A percentile compares a stretch with the other conserved stretches of the same genome.
These are phyloP conservation scores for Cantharellus anzutake DNA, from an alignment of 768 basidiomycete species.

Conservation along the genomic window DNA sequence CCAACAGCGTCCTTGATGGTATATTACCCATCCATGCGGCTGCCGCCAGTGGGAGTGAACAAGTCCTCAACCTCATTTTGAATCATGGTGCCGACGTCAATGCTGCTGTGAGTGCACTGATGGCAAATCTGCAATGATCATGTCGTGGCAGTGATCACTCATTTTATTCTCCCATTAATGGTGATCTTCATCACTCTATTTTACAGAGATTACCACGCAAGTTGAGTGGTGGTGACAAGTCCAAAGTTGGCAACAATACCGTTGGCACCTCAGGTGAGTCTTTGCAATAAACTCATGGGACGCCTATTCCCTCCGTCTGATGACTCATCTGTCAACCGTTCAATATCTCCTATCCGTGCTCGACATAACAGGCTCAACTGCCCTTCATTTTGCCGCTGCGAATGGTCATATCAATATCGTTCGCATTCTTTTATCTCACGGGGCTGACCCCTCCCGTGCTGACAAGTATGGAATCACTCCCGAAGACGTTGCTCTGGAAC, in stretches of 20 bases:
- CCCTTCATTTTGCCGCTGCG: conserved; percentile 92
- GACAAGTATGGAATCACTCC: conserved; percentile 91
- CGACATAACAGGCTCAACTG: conserved; percentile 47
- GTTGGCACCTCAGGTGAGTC: conserved; percentile 17
- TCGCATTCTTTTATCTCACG: conserved; percentile 60
- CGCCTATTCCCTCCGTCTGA: background rate
- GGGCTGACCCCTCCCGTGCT: conserved; percentile 58
- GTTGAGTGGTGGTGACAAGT: conserved; percentile 18
- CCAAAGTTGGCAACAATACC: conserved; percentile 15
- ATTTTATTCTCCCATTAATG: background rate
- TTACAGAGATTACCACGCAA: conserved; percentile 18
- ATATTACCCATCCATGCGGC: conserved; percentile 95
- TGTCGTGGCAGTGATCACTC: conserved; percentile 17
- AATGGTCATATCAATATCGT: conserved; percentile 75
- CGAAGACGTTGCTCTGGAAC: conserved; percentile 59
- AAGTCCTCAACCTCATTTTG: conserved; percentile 74
- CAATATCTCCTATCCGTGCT: conserved; percentile 3
- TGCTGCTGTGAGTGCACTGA: conserved; percentile 42
- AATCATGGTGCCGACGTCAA: conserved; percentile 97
- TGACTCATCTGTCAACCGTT: background rate
- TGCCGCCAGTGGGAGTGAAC: conserved; percentile 73
- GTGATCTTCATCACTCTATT: background rate
- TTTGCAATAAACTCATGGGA: background rate
- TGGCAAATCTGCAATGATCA: background rate
- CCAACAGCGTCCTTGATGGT: conserved; percentile 90